Evolutionary conservation across 306 rosid genomes (phyloP).

Genomic region (Trichosanthes cucumerina): DNA sequence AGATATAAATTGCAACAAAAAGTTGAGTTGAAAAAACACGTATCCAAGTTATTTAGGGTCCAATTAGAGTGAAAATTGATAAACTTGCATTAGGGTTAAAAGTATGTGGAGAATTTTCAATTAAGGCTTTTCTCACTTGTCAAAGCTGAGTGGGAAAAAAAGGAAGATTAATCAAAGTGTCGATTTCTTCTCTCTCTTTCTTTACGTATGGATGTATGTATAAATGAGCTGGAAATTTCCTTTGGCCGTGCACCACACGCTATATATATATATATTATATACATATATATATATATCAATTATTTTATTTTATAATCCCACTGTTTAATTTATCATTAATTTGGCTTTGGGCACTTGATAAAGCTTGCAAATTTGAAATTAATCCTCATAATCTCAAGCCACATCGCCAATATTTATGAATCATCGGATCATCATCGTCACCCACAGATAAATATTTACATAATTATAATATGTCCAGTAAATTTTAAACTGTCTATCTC

Average conservation of each 20-base stretch:
- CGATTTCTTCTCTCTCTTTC: background rate
- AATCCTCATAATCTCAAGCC: background rate
- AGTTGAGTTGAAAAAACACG: too few species aligned
- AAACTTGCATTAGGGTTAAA: too few species aligned
- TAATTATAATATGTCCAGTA: background rate
- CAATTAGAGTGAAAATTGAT: too few species aligned
- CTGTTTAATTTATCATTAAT: background rate
- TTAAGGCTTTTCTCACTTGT: background rate
- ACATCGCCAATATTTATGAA: background rate
- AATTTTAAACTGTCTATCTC: background rate
- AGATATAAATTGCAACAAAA: too few species aligned
- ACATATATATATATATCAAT: background rate
- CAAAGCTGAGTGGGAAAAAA: background rate
- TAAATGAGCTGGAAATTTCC: background rate
- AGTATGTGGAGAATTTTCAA: too few species aligned
- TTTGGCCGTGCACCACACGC: background rate
- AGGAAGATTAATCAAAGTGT: background rate
- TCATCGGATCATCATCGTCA: background rate
- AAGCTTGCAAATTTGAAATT: background rate
- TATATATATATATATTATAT: background rate
- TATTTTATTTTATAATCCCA: background rate
- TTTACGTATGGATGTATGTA: background rate
- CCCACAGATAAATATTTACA: background rate
- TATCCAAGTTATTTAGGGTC: too few species aligned
- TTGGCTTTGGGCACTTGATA: background rate